Conservation (phyloP, 2,329 filamentous ascomycete species). For the Cytospora piceicola region DNA sequence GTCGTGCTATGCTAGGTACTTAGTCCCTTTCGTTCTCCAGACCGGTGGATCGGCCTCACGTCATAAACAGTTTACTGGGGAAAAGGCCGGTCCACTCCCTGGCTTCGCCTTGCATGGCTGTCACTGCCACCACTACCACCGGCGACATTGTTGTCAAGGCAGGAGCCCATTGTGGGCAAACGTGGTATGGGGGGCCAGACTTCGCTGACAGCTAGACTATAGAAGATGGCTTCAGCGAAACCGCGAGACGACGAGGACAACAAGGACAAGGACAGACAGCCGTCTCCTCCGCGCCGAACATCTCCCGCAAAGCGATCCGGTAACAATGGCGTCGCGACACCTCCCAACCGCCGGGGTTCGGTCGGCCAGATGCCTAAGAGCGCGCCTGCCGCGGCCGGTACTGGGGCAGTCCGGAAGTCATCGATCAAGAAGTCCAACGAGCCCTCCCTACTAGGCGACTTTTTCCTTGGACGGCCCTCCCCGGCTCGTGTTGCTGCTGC, state of each 20-base stretch:
- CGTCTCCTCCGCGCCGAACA: slow-evolving; percentile 21
- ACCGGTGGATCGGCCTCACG: slow-evolving; percentile 21
- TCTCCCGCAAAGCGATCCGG: slow-evolving; percentile 27
- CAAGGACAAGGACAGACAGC: slow-evolving; percentile 28
- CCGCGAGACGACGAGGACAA: slow-evolving; percentile 28
- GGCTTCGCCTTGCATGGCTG: slow-evolving; percentile 7
- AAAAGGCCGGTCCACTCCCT: slow-evolving; percentile 7
- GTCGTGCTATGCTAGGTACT: slow-evolving; percentile 1
- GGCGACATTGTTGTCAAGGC: background rate
- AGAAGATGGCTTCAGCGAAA: slow-evolving; percentile 32
- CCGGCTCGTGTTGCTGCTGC: slow-evolving; percentile 56
- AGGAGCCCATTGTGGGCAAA: background rate
- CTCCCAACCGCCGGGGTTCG: slow-evolving; percentile 35
- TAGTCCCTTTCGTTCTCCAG: slow-evolving; percentile 8
- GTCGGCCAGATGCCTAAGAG: slow-evolving; percentile 46
- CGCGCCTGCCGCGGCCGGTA: slow-evolving; percentile 43
- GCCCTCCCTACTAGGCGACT: slow-evolving; percentile 59
- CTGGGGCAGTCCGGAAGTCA: slow-evolving; percentile 35
- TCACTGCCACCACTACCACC: background rate
- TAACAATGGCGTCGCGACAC: slow-evolving; percentile 35
- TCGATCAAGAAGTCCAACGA: slow-evolving; percentile 46
- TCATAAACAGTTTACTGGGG: slow-evolving; percentile 18
- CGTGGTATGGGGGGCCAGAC: slow-evolving; percentile 4
- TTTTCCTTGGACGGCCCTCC: slow-evolving; percentile 60
- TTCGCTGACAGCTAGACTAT: slow-evolving; percentile 23